phyloP scores from a whole-genome alignment of 176 grass and related monocot genomes.

The Hyparrhenia diplandra region DNA sequence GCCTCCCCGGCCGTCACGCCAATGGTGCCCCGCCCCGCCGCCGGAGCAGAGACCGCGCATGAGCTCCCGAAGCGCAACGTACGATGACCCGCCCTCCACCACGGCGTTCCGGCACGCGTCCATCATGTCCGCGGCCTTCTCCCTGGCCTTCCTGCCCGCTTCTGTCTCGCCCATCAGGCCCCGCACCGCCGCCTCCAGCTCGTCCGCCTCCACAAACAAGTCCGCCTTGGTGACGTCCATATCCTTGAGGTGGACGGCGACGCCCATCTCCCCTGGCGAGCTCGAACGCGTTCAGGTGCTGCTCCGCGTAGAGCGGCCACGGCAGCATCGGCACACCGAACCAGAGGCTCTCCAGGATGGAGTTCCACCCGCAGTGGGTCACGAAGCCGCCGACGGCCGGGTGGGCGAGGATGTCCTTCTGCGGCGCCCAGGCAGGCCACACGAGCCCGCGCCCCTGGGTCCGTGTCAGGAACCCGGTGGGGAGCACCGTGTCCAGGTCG shows the following conservation, averaged over 20 bases:
- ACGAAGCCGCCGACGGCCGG: constrained; percentile 32
- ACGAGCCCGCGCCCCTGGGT: constrained; percentile 15
- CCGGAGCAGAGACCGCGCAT: background rate
- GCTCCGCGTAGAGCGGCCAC: constrained; percentile 50
- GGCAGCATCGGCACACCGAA: constrained; percentile 36
- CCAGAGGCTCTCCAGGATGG: constrained; percentile 23
- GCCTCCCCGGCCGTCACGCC: background rate
- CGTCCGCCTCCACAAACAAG: constrained; percentile 5
- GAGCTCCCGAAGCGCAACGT: background rate
- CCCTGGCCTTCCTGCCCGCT: constrained; percentile 15
- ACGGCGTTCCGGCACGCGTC: constrained; percentile 19
- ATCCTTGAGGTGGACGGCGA: constrained; percentile 32
- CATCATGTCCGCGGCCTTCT: constrained; percentile 29
- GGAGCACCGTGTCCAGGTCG: constrained; percentile 16
- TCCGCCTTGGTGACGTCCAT: background rate
- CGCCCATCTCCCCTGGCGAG: constrained; percentile 24
- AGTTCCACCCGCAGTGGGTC: constrained; percentile 28
- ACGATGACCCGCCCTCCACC: constrained; percentile 24
- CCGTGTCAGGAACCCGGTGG: constrained; percentile 15
- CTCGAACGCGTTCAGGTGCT: constrained; percentile 51
- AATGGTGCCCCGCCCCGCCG: background rate
- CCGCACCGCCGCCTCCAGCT: constrained; percentile 28
- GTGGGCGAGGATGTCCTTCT: constrained; percentile 41
- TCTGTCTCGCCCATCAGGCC: constrained; percentile 31
- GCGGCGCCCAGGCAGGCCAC: constrained; percentile 45